Evolutionary conservation across 768 basidiomycete species (phyloP), one percentile per base, ranked within the genome.

Genomic region (Polyporus arcularius): DNA sequence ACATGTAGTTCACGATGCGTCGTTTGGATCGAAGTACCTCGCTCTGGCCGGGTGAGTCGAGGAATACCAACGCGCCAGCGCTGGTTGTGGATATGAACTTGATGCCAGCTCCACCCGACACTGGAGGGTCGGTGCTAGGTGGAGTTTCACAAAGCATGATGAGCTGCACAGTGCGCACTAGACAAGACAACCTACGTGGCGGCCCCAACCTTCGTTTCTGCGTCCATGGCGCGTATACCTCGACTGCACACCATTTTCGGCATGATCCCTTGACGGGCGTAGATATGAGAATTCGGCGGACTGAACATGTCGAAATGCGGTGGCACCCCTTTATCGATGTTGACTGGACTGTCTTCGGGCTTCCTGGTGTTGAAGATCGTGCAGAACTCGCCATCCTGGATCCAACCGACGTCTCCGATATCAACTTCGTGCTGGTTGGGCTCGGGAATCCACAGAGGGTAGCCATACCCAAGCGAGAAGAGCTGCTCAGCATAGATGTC

Each of bases 391-490:
- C 60, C 60, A 3, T 54, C 53, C 6, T 41, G 41, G 41, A 61
- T 11, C 41, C 41, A 57, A 5, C 60, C 60, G 3, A 61, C 54
- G 11, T 61, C 60, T 28, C 60, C 60, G 6, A 55, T 26, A 6
- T 61, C 54, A 11, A 57, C 49, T n/a, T 47, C 46, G 14, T 21
- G 46, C 46, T 47, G 21, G 46, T 26, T 18, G 46, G 53, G 53
- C 32, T 55, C 53, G 3, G 53, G 53, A 12, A 55, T 43, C 53
- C 53, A 55, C 12, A 55, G 43, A 55, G 53, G 53, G 28, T 43
- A 21, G 16, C 53, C 53, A n/a, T 55, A 40, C 1, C 43, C 30
- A 31, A 30, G 21, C 12, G 53, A 41, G 16, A 43, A 30, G 11
- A 55, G 43, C 18, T 41, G 11, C 15, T 55, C 41, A 14, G 41